Conservation (phyloP, 2,329 filamentous ascomycete species). For the Sordariomycetes sp. region DNA sequence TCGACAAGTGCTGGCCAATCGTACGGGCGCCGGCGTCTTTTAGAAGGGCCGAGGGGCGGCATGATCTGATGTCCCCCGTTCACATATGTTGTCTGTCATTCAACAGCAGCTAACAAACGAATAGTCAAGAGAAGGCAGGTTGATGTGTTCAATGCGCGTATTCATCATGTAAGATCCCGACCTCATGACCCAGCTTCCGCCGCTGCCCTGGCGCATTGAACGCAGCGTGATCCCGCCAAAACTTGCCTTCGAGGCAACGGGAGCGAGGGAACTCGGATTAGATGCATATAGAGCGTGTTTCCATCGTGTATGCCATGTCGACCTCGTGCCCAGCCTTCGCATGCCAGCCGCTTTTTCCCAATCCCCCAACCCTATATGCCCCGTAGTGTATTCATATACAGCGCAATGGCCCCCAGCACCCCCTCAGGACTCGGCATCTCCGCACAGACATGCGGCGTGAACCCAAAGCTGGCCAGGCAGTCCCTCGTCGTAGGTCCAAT, state of each 20-base stretch:
- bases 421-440: slow-evolving; percentile 72
- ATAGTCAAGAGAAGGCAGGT: background rate
- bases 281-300: no score
- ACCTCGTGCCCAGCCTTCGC: no score
- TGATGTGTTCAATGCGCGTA: no score
- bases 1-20: background rate
- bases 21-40: background rate
- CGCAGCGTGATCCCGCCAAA: no score
- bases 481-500: slow-evolving; percentile 89
- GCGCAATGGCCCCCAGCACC: slow-evolving; percentile 51
- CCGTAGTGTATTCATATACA: background rate
- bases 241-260: no score
- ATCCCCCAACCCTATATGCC: background rate
- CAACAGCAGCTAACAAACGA: background rate
- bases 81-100: background rate
- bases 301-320: no score
- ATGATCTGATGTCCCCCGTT: background rate
- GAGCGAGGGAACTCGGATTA: no score
- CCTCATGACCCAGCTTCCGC: no score
- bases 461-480: slow-evolving; percentile 54
- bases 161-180: no score
- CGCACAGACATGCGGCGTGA: slow-evolving; percentile 68
- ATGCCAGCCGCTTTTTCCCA: background rate
- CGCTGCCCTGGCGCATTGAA: no score
- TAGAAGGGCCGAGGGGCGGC: background rate